Percentiles rank a stretch among this genome's conserved stretches.
Evolutionary conservation across 352 stramenopile genomes (phyloP).

Genomic region (Phytophthora fragariae): DNA sequence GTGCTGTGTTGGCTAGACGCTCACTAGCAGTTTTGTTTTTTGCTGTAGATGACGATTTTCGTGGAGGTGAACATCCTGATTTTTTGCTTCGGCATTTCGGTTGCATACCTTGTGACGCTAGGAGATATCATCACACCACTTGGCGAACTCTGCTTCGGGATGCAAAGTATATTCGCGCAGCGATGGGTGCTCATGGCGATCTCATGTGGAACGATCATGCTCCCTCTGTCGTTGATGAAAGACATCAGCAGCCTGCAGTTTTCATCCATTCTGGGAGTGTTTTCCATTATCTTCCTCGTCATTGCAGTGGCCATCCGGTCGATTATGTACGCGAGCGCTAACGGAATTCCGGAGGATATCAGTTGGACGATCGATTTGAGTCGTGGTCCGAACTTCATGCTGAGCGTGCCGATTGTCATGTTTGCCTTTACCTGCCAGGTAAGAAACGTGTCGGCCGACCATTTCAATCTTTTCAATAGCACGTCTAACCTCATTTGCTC

Average conservation of each 20-base stretch:
- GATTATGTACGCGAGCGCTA: conserved; percentile 66
- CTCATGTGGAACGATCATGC: conserved; percentile 80
- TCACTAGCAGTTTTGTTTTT: conserved; percentile 8
- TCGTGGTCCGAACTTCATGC: conserved; percentile 80
- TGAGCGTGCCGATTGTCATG: conserved; percentile 90
- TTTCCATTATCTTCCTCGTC: conserved; percentile 89
- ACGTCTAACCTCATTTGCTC: not conserved
- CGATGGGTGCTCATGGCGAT: conserved; percentile 86
- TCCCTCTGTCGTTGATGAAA: conserved; percentile 82
- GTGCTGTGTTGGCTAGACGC: not conserved
- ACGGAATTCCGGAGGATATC: conserved; percentile 72
- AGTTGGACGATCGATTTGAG: conserved; percentile 80
- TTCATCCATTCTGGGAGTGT: conserved; percentile 82
- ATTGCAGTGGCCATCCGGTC: conserved; percentile 82
- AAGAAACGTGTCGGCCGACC: not conserved
- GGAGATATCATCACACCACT: conserved; percentile 85
- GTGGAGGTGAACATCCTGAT: conserved; percentile 88
- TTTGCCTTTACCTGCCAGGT: conserved; percentile 91
- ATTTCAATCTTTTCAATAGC: not conserved
- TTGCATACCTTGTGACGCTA: conserved; percentile 86
- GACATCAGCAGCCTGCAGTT: conserved; percentile 90
- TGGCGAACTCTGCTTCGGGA: conserved; percentile 76
- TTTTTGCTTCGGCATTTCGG: conserved; percentile 88
- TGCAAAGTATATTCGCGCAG: conserved; percentile 62
- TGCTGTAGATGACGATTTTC: conserved; percentile 71